phyloP scores from a whole-genome alignment of 1,284 basidiomycete species.

The Cryptococcus sp. region DNA sequence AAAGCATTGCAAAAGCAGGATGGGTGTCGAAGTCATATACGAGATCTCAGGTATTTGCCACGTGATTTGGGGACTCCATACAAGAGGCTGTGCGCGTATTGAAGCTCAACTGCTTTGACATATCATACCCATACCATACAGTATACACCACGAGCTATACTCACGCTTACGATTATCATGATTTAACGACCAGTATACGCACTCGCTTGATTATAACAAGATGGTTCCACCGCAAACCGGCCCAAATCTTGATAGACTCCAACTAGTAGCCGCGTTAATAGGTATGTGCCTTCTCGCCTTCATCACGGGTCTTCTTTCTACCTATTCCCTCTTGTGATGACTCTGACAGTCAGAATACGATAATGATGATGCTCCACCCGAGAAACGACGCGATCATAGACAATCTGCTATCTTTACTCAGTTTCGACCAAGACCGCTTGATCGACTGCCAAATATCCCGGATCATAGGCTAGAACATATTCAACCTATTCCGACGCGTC shows the following conservation, averaged over 20 bases:
- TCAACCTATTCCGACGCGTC: background rate
- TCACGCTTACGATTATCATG: background rate
- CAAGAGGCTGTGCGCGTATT: background rate
- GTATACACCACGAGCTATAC: no score
- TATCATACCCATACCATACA: no score
- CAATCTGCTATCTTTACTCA: slow-evolving; percentile 13
- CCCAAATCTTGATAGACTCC: slow-evolving; percentile 12
- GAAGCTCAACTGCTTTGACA: no score
- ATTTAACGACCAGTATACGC: background rate
- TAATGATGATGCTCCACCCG: slow-evolving; percentile 28
- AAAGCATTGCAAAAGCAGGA: no score
- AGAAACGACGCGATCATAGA: slow-evolving; percentile 7
- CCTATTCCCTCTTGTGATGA: no score
- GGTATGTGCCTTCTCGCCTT: slow-evolving; percentile 11
- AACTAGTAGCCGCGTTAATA: slow-evolving; percentile 40
- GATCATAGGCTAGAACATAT: background rate
- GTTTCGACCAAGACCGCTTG: slow-evolving; percentile 3
- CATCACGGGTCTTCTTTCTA: slow-evolving; percentile 2
- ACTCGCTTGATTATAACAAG: no score
- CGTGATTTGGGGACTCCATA: background rate
- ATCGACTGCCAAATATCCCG: background rate
- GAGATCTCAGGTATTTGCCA: no score
- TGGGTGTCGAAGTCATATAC: no score
- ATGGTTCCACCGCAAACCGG: no score
- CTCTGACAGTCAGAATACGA: slow-evolving; percentile 38